These are phyloP conservation scores for Fusarium domesticum DNA, from an alignment of 2,329 filamentous ascomycete species.

Conservation along the genomic window DNA sequence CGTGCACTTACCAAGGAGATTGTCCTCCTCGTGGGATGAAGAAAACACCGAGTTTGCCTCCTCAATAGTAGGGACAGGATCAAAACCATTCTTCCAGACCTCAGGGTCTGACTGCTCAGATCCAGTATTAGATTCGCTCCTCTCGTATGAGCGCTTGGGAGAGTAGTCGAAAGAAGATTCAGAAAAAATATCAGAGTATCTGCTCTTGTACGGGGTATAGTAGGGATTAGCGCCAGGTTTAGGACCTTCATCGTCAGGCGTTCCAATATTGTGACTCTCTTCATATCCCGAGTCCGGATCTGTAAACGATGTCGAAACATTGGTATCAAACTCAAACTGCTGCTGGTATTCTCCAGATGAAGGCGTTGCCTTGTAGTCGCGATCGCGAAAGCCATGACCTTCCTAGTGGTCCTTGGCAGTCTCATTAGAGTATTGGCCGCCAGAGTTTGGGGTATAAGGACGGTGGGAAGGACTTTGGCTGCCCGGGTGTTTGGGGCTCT, in stretches of 20 bases:
- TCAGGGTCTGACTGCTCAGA: slow-evolving; percentile 6
- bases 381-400: slow-evolving; percentile 22
- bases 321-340: slow-evolving; percentile 5
- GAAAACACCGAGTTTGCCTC: slow-evolving; percentile 30
- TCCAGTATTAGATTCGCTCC: slow-evolving; percentile 1
- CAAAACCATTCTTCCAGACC: slow-evolving; percentile 21
- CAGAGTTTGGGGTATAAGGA: slow-evolving; percentile 6
- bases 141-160: slow-evolving; percentile 7
- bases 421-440: slow-evolving; percentile 17
- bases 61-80: slow-evolving; percentile 34
- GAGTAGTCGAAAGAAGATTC: slow-evolving; percentile 8
- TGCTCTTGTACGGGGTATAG: slow-evolving; percentile 29
- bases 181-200: slow-evolving; percentile 12
- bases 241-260: slow-evolving; percentile 3
- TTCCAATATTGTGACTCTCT: slow-evolving; percentile 5
- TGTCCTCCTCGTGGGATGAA: slow-evolving; percentile 23
- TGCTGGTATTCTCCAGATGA: slow-evolving; percentile 7
- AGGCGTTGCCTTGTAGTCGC: slow-evolving; percentile 11
- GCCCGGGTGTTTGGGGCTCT: slow-evolving; percentile 1
- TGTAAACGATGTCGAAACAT: slow-evolving; percentile 10
- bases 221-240: slow-evolving; percentile 34
- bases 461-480: slow-evolving; percentile 3
- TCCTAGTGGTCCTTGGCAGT: slow-evolving; percentile 28
- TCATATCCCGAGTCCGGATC: slow-evolving; percentile 10
- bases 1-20: slow-evolving; percentile 31